Evolutionary conservation across 306 rosid species (phyloP), one percentile per base, ranked within the genome.

Genomic region (Luffa aegyptiaca): DNA sequence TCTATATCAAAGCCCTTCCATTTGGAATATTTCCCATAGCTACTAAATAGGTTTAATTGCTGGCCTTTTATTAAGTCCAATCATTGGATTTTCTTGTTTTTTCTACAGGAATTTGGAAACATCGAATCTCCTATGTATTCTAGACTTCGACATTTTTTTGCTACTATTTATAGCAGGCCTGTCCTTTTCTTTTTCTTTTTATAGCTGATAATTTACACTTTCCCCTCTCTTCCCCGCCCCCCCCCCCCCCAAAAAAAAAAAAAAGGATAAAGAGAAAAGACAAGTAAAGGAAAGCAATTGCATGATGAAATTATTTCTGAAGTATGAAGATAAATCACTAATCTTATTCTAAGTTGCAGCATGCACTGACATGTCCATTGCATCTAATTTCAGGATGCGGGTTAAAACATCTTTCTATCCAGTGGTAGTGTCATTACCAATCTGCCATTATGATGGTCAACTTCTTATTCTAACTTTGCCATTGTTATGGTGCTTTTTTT

Each of bases 391-490:
- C 87, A 92, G 98, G 89, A 91, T 94, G 98, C 93, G 88, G 80
- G 95, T 94, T 85, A 90, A 91, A 85, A 75, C 97, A 16, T 52
- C 76, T 72, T 79, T 62, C 12, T 90, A 88, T 80, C 97, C 98
- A 8, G 88, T 88, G 83, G 90, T 92, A 81, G 87, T 94, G 84
- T 88, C 96, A 42, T 0, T 92, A 75, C 97, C 98, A 58, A 86
- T 91, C 84, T 91, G 94, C 85, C 97, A 94, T 81, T 89, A 92
- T 82, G 95, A 94, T 13, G 97, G 97, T 94, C 66, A 85, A 93
- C 82, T 81, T 72, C 82, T 68, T 78, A 3, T 49, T 79, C 63
- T 49, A n/a, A 44, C 10, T 35, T 44, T 10, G 14, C 42, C 46
- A 37, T 8, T 45, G 55, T 63, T 37, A 17, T 36, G 26, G 17